phyloP scores from a whole-genome alignment of 73 alveolate species.

The Stentor coeruleus region DNA sequence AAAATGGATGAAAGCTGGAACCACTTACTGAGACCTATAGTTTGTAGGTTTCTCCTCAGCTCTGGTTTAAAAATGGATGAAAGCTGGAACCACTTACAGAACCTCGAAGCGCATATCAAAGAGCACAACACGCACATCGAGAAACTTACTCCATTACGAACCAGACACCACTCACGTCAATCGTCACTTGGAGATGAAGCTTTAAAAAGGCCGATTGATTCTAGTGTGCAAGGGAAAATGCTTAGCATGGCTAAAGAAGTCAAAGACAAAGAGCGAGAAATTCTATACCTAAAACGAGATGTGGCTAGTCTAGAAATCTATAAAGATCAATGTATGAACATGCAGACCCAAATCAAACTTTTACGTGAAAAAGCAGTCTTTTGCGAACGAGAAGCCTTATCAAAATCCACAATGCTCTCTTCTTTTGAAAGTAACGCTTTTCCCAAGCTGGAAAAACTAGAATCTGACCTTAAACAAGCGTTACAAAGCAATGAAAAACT shows the following conservation, averaged over 20 bases:
- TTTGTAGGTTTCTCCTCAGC: too few relatives aligned
- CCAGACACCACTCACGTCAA: slow-evolving; percentile 6
- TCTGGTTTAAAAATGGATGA: slow-evolving; percentile 20
- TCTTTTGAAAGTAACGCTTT: background rate
- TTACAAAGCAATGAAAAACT: background rate
- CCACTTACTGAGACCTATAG: background rate
- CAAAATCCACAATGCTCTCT: background rate
- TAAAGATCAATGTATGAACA: slow-evolving; percentile 2
- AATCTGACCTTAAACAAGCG: background rate
- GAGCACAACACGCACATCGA: slow-evolving; percentile 23
- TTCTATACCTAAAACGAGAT: background rate
- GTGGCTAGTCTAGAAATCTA: background rate
- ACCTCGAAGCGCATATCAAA: slow-evolving; percentile 27
- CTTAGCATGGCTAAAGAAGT: background rate
- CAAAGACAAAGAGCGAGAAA: slow-evolving; percentile 1
- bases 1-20: slow-evolving; percentile 10
- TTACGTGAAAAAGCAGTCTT: slow-evolving; percentile 10
- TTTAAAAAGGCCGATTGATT: background rate
- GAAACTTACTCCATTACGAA: background rate
- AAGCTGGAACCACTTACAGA: slow-evolving; percentile 22
- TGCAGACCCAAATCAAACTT: slow-evolving; percentile 11
- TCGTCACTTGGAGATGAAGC: background rate
- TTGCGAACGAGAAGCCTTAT: background rate
- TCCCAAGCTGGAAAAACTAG: slow-evolving; percentile 14
- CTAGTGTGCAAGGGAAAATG: background rate